Percentiles rank a stretch among this genome's conserved stretches.
phyloP scores from a whole-genome alignment of 1,284 basidiomycete species.

The Entoloma clypeatum region DNA sequence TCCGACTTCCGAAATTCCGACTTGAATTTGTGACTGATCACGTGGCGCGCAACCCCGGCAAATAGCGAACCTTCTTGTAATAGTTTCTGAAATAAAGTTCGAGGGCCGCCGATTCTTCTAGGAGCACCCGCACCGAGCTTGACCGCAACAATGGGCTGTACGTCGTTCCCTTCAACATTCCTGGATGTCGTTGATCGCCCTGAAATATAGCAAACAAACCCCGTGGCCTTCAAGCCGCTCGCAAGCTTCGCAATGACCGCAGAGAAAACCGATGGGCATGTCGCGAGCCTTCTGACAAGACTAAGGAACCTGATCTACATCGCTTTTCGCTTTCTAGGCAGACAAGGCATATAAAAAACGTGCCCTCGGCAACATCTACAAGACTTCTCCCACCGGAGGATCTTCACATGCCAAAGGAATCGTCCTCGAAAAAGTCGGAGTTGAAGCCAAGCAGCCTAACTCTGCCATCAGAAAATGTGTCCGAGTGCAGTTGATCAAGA shows the following conservation, averaged over 20 bases:
- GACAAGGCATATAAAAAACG: slow-evolving; percentile 99
- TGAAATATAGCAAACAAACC: slow-evolving; percentile 83
- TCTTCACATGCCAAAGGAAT: slow-evolving; percentile 99
- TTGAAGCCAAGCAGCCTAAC: slow-evolving; percentile 98
- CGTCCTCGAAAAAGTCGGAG: slow-evolving; percentile 97
- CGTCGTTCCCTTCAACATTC: slow-evolving; percentile 34
- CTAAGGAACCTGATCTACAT: slow-evolving; percentile 8
- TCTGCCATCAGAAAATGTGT: slow-evolving; percentile 99
- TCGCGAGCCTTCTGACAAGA: slow-evolving; percentile 17
- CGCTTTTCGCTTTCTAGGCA: slow-evolving; percentile 53
- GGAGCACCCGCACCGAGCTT: slow-evolving; percentile 32
- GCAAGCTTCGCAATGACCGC: slow-evolving; percentile 94
- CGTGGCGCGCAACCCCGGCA: slow-evolving; percentile 10
- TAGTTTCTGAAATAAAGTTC: slow-evolving; percentile 42
- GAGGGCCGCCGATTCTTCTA: slow-evolving; percentile 22
- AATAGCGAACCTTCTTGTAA: slow-evolving; percentile 20
- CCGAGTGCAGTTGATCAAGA: slow-evolving; percentile 99
- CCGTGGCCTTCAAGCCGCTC: slow-evolving; percentile 98
- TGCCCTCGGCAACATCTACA: slow-evolving; percentile 99
- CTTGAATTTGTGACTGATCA: slow-evolving; percentile 11
- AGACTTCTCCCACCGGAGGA: slow-evolving; percentile 99
- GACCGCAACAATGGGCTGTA: slow-evolving; percentile 80
- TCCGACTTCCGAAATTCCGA: too few relatives aligned
- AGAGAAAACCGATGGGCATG: slow-evolving; percentile 96
- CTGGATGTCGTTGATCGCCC: slow-evolving; percentile 11